Evolutionary conservation across 2,329 filamentous ascomycete species (phyloP), one percentile per base, ranked within the genome.

Genomic region (Aspergillus melleus): DNA sequence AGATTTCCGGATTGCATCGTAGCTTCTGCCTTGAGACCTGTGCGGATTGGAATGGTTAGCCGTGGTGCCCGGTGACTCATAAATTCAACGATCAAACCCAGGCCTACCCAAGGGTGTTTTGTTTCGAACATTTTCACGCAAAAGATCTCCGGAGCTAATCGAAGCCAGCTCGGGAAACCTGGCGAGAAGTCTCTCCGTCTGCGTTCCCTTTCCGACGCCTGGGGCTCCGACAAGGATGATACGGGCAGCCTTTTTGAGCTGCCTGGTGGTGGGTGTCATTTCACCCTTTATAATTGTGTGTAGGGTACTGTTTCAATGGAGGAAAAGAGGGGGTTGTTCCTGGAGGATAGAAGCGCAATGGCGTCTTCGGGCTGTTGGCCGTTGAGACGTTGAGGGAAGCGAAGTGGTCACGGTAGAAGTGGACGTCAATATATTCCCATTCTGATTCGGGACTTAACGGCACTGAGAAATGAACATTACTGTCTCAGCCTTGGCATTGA

Each of bases 121-220:
- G 59, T 88, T 88, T 78, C 95, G 90, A 71, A 99, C 94, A 88
- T 98, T 96, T 73, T 92, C 88, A 63, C 95, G 89, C 60, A 99
- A 81, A 16, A 99, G 81, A 76, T 99, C 94, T 62, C 95, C 95
- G 4, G 95, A 96, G 77, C 92, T 96, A 76, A 99, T 94, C 19
- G 92, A 89, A 55, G 91, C 90, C 51, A 99, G 83, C 72, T 97
- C 90, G 3, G 93, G 91, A 73, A 95, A 99, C 66, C 90, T 88
- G 68, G 88, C 82, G 67, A 98, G 88, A 63, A 99, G 83, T 62
- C 95, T 88, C 76, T 96, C 91, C 54, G 91, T 92, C 80, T 99
- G 95, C 3, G 95, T 99, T 64, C 94, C 95, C 77, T 99, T 99
- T 64, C 95, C 95, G 59, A 96, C 95, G 60, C 93, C 93, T n/a